Percentiles rank a stretch among this genome's conserved stretches.
Conservation (phyloP, 164 flowering plant species). For the Cinnamomum micranthum region DNA sequence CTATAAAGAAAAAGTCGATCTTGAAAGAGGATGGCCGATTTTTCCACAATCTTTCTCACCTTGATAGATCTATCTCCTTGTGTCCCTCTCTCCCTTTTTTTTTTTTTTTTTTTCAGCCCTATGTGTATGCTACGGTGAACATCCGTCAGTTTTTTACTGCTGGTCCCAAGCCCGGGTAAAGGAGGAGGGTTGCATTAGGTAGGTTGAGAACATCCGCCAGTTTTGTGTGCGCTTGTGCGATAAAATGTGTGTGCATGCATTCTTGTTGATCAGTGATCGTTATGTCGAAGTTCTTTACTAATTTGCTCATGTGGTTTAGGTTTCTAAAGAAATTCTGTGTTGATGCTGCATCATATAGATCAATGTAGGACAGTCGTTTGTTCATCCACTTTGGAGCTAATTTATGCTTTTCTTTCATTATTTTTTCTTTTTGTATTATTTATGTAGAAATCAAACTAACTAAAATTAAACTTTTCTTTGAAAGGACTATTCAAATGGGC, state of each 20-base stretch:
- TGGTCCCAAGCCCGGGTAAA: too few species aligned
- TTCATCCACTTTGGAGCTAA: not conserved
- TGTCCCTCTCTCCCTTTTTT: too few species aligned
- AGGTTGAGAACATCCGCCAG: too few species aligned
- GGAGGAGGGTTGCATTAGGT: too few species aligned
- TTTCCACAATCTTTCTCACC: too few species aligned
- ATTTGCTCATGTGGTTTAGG: not conserved
- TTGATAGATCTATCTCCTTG: too few species aligned
- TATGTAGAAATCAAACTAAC: conserved; percentile 11
- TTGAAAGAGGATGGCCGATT: too few species aligned
- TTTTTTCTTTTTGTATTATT: not conserved
- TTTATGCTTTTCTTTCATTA: not conserved
- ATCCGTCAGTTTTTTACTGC: too few species aligned
- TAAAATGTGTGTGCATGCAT: not conserved
- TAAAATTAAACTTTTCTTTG: conserved; percentile 9
- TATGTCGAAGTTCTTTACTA: not conserved
- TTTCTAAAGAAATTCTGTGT: not conserved
- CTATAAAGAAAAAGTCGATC: too few species aligned
- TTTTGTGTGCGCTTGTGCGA: too few species aligned
- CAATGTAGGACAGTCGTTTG: not conserved
- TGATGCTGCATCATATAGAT: not conserved
- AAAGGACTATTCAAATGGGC: conserved; percentile 38
- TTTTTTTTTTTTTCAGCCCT: too few species aligned
- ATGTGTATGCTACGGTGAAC: too few species aligned
- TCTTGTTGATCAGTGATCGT: not conserved